A percentile compares a stretch with the other conserved stretches of the same genome.
Evolutionary conservation across 2,329 filamentous ascomycete genomes (phyloP).

Genomic region (Cordyceps fumosorosea): DNA sequence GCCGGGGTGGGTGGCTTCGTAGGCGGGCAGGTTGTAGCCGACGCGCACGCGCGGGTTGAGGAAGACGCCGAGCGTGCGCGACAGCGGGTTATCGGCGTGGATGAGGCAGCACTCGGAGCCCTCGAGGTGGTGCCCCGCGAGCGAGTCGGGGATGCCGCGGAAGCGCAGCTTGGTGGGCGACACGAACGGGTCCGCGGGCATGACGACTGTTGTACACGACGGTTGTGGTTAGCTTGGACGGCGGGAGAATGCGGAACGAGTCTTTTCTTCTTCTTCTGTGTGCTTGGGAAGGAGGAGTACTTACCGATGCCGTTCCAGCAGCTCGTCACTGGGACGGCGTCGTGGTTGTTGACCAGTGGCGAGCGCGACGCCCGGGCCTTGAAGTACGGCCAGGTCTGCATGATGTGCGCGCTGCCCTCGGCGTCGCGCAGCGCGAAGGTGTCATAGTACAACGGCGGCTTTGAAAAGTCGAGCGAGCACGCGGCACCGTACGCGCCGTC

Average conservation of each 20-base stretch:
- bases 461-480: conserved; percentile 54
- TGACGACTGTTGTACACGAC: conserved; percentile 33
- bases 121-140: conserved; percentile 59
- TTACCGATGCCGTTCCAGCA: conserved; percentile 41
- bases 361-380: conserved; percentile 41
- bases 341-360: conserved; percentile 42
- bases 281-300: neutral
- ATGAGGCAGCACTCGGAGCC: conserved; percentile 76
- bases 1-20: conserved; percentile 39
- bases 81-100: conserved; percentile 62
- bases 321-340: conserved; percentile 39
- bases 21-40: conserved; percentile 51
- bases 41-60: conserved; percentile 65
- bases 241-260: no score
- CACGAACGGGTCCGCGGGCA: conserved; percentile 51
- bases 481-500: conserved; percentile 54
- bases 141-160: conserved; percentile 55
- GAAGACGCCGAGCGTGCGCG: conserved; percentile 49
- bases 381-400: conserved; percentile 56
- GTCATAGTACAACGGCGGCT: conserved; percentile 51
- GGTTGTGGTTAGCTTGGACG: neutral
- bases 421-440: conserved; percentile 55
- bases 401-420: conserved; percentile 42
- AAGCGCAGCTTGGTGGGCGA: conserved; percentile 45
- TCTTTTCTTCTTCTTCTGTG: no score